A percentile compares a stretch with the other conserved stretches of the same genome.
phyloP scores from a whole-genome alignment of 768 basidiomycete species.

The Calvatia gigantea region DNA sequence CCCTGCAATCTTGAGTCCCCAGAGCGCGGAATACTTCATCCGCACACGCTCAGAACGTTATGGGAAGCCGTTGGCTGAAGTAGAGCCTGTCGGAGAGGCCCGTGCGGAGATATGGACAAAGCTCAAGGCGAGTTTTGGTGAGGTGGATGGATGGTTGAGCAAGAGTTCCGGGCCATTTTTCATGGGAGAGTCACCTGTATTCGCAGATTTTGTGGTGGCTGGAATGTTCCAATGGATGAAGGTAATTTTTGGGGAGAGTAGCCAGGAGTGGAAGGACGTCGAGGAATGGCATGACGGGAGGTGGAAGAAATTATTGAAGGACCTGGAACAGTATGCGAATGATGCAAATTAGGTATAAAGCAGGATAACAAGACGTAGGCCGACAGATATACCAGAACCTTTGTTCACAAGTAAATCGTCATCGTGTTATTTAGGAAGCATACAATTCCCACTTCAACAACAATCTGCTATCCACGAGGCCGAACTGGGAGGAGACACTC shows the following conservation, averaged over 20 bases:
- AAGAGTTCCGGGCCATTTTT: not conserved
- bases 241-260: conserved; percentile 15
- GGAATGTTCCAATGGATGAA: conserved; percentile 6
- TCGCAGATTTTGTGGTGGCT: conserved; percentile 14
- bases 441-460: no score
- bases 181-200: conserved; percentile 10
- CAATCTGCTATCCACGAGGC: no score
- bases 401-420: no score
- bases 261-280: conserved; percentile 18
- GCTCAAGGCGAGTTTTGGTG: conserved; percentile 5
- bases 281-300: conserved; percentile 19
- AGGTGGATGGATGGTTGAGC: conserved; percentile 8
- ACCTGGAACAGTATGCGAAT: conserved; percentile 7
- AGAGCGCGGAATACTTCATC: conserved; percentile 12
- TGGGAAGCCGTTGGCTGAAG: not conserved
- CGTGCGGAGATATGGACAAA: not conserved
- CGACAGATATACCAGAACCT: no score
- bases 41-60: not conserved
- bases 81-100: conserved; percentile 7
- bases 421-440: no score
- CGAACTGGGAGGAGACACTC: no score
- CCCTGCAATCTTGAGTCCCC: conserved; percentile 1
- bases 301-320: conserved; percentile 15
- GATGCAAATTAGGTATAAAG: not conserved
- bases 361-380: no score